phyloP scores from a whole-genome alignment of 1,139 yeast genomes.

The Nakaseomyces glabratus region DNA sequence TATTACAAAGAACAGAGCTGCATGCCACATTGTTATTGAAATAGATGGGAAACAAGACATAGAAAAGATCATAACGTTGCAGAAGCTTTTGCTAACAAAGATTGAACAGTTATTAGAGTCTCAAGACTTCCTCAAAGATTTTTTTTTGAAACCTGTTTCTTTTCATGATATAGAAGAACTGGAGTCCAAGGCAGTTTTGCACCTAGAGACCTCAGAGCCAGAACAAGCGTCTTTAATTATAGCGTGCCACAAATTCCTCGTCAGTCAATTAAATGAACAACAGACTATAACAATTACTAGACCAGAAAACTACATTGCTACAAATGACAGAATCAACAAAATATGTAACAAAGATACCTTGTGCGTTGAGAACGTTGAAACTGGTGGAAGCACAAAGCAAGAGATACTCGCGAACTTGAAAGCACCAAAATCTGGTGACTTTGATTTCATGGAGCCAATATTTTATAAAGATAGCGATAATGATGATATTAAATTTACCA shows the following conservation, averaged over 20 bases:
- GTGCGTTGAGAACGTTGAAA: not conserved
- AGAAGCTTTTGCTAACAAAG: no score
- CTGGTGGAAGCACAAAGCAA: not conserved
- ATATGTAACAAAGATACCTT: not conserved
- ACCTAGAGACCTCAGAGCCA: not conserved
- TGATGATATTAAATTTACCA: conserved; percentile 10
- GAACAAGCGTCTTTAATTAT: conserved; percentile 1
- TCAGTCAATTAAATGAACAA: not conserved
- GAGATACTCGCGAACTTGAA: conserved; percentile 4
- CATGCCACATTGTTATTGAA: not conserved
- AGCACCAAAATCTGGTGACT: conserved; percentile 7
- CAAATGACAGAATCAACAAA: not conserved
- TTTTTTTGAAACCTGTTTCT: no score
- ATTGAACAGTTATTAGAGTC: no score
- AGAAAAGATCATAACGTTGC: no score
- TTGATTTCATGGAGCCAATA: conserved; percentile 9
- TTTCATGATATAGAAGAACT: no score
- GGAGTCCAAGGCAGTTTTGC: no score
- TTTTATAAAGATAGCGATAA: conserved; percentile 4
- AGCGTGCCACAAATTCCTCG: conserved; percentile 1
- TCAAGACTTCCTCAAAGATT: no score
- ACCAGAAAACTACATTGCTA: conserved; percentile 2
- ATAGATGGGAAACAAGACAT: not conserved
- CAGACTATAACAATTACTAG: not conserved
- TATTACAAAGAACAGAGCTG: conserved; percentile 2